Evolutionary conservation across 441 rosid species (phyloP).

Genomic region (Mallotus repandus): DNA sequence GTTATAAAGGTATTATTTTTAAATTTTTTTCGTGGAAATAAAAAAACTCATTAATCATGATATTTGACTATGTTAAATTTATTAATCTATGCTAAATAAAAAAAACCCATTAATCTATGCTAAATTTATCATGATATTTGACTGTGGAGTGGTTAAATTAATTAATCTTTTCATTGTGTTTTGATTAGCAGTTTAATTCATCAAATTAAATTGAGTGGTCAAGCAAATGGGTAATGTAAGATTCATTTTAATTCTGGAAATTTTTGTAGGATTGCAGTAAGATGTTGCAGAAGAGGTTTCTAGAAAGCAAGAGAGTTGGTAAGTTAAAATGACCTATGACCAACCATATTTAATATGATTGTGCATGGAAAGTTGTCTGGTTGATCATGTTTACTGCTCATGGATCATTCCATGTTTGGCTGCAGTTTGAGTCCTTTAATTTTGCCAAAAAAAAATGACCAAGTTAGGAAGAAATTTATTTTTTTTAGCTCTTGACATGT

Average conservation of each 20-base stretch:
- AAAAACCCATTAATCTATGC: not conserved
- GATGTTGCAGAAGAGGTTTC: slow-evolving; percentile 72
- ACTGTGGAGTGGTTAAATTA: not conserved
- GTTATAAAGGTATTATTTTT: slow-evolving; percentile 66
- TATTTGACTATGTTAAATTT: no score
- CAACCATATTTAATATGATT: not conserved
- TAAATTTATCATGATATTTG: not conserved
- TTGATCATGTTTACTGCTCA: not conserved
- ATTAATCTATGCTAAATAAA: no score
- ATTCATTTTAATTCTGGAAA: slow-evolving; percentile 15
- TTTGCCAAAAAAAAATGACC: not conserved
- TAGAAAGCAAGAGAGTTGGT: slow-evolving; percentile 97
- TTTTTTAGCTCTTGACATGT: slow-evolving; percentile 9
- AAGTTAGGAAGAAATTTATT: not conserved
- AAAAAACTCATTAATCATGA: no score
- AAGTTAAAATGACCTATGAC: slow-evolving; percentile 35
- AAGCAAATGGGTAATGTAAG: not conserved
- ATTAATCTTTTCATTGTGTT: not conserved
- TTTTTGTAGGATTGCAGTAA: slow-evolving; percentile 74
- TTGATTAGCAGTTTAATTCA: no score
- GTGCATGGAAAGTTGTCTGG: not conserved
- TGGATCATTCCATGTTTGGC: slow-evolving; percentile 7
- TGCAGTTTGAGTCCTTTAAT: slow-evolving; percentile 8
- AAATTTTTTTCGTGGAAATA: not conserved
- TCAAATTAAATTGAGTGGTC: not conserved